These are phyloP conservation scores for Eutrema heterophyllum DNA, from an alignment of 345 rosid genomes.

Conservation along the genomic window DNA sequence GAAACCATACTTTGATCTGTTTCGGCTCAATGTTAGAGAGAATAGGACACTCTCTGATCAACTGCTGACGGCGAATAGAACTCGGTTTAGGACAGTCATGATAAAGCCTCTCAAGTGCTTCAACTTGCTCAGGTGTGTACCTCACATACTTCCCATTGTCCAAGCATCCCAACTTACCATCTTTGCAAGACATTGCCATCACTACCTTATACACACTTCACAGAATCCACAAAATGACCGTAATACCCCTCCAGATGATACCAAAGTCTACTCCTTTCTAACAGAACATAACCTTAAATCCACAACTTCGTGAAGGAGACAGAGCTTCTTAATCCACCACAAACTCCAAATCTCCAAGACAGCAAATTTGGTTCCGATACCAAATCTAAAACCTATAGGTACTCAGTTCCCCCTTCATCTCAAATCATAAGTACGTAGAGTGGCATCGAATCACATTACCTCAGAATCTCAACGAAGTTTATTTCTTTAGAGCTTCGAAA, in stretches of 20 bases:
- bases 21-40: slow-evolving; percentile 98
- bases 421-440: not conserved
- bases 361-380: not conserved
- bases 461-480: not conserved
- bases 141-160: slow-evolving; percentile 99
- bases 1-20: slow-evolving; percentile 99
- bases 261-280: slow-evolving; percentile 12
- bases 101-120: slow-evolving; percentile 99
- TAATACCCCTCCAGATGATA: not conserved
- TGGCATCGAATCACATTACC: slow-evolving; percentile 19
- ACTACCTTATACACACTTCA: not conserved
- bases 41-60: slow-evolving; percentile 97
- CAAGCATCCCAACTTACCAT: slow-evolving; percentile 64
- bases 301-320: slow-evolving; percentile 7
- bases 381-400: slow-evolving; percentile 3
- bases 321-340: slow-evolving; percentile 19
- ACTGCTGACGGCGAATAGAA: slow-evolving; percentile 96
- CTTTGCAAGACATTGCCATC: slow-evolving; percentile 94
- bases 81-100: slow-evolving; percentile 99
- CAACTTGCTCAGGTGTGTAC: slow-evolving; percentile 99
- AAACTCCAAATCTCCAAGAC: not conserved
- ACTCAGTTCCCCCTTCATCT: slow-evolving; percentile 18
- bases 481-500: not conserved
- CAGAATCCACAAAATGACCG: slow-evolving; percentile 23
- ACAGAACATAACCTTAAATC: not conserved